Percentiles rank a stretch among this genome's conserved stretches.
phyloP scores from a whole-genome alignment of 106 monocot genomes.

The Dendrobium huoshanense region DNA sequence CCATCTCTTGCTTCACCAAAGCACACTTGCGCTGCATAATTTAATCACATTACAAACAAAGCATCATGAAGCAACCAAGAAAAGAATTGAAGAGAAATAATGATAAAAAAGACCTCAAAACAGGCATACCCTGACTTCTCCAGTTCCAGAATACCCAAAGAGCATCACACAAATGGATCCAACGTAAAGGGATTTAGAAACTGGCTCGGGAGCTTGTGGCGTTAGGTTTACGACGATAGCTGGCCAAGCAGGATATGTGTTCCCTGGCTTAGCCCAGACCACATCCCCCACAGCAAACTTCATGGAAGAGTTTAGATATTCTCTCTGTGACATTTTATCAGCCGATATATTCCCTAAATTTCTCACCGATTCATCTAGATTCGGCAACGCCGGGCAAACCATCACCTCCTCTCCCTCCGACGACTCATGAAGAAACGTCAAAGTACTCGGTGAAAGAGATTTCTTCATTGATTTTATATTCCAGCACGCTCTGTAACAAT shows the following conservation, averaged over 20 bases:
- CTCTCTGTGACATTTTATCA: constrained; percentile 8
- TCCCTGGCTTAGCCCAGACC: constrained; percentile 85
- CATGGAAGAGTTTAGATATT: constrained; percentile 6
- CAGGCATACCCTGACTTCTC: constrained; percentile 44
- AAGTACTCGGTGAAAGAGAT: constrained; percentile 25
- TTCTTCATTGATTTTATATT: constrained; percentile 11
- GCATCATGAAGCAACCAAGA: background rate
- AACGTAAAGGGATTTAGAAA: constrained; percentile 35
- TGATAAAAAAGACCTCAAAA: background rate
- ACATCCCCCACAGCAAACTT: constrained; percentile 63
- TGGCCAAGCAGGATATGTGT: constrained; percentile 72
- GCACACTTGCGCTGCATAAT: constrained; percentile 57
- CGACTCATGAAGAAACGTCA: constrained; percentile 21
- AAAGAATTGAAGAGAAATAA: background rate
- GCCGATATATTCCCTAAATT: background rate
- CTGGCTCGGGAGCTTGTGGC: constrained; percentile 30
- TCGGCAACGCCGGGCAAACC: background rate
- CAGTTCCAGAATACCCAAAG: constrained; percentile 55
- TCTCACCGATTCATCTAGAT: background rate
- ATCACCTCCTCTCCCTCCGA: background rate
- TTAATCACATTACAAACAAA: background rate
- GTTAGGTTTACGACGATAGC: constrained; percentile 57
- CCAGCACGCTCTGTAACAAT: constrained; percentile 5
- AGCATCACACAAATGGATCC: constrained; percentile 74
- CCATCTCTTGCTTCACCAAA: constrained; percentile 73